phyloP scores from a whole-genome alignment of 2,329 filamentous ascomycete species.

The Penicillium verrucosum region DNA sequence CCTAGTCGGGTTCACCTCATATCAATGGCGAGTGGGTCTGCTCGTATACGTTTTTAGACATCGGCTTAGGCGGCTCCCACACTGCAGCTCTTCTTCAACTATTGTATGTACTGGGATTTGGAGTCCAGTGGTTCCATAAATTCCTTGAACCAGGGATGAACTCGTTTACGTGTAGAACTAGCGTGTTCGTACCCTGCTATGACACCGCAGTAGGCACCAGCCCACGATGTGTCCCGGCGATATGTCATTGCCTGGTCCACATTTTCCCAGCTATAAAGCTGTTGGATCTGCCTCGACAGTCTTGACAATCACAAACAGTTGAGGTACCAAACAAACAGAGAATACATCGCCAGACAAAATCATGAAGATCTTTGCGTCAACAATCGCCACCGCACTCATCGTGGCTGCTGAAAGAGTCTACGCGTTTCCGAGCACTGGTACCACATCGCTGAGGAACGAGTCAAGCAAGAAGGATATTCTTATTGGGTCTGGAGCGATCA shows the following conservation, averaged over 20 bases:
- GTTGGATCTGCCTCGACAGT: neutral
- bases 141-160: too few relatives aligned
- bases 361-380: neutral
- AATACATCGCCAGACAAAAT: neutral
- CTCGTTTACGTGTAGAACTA: neutral
- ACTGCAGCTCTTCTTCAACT: too few relatives aligned
- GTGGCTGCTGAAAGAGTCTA: neutral
- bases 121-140: too few relatives aligned
- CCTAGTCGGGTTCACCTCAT: too few relatives aligned
- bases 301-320: neutral
- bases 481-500: neutral
- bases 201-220: neutral
- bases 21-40: too few relatives aligned
- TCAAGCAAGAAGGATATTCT: neutral
- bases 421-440: neutral
- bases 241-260: neutral
- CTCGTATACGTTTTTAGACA: too few relatives aligned
- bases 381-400: neutral
- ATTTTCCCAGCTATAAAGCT: neutral
- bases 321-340: neutral
- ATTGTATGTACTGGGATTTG: too few relatives aligned
- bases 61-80: too few relatives aligned
- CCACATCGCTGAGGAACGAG: neutral
- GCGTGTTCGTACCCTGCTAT: neutral
- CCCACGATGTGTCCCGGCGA: neutral